phyloP scores from a whole-genome alignment of 176 grass and related monocot genomes.

The Hsuehochloa calcarea region DNA sequence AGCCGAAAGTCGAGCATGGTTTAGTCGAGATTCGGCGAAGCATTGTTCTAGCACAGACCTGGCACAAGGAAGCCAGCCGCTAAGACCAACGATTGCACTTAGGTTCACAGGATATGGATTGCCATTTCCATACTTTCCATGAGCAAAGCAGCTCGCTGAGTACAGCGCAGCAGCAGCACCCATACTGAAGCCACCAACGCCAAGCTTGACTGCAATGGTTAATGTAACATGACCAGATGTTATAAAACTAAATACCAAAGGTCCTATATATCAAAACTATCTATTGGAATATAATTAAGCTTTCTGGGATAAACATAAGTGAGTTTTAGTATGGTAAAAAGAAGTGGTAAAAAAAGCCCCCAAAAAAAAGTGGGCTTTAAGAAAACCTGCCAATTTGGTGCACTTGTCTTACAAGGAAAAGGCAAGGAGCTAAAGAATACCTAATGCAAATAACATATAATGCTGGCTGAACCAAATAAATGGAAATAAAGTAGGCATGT shows the following conservation, averaged over 20 bases:
- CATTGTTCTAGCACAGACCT: constrained; percentile 47
- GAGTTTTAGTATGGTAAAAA: background rate
- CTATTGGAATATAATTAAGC: background rate
- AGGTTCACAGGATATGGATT: constrained; percentile 80
- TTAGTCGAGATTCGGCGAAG: background rate
- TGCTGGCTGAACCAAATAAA: background rate
- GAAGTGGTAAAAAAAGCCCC: background rate
- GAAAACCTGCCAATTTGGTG: too few species aligned
- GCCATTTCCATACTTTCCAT: constrained; percentile 89
- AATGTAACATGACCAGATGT: background rate
- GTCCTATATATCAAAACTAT: background rate
- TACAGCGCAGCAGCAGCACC: constrained; percentile 84
- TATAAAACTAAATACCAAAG: background rate
- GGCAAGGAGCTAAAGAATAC: background rate
- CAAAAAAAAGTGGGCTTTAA: background rate
- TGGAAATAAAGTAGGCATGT: background rate
- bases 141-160: constrained; percentile 77
- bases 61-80: constrained; percentile 94
- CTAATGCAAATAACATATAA: background rate
- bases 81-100: constrained; percentile 71
- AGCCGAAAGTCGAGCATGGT: background rate
- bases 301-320: background rate
- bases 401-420: background rate
- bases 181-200: constrained; percentile 94
- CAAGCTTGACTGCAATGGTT: constrained; percentile 75